These are phyloP conservation scores for Tripterygium wilfordii DNA, from an alignment of 177 flowering plant species.

Conservation along the genomic window DNA sequence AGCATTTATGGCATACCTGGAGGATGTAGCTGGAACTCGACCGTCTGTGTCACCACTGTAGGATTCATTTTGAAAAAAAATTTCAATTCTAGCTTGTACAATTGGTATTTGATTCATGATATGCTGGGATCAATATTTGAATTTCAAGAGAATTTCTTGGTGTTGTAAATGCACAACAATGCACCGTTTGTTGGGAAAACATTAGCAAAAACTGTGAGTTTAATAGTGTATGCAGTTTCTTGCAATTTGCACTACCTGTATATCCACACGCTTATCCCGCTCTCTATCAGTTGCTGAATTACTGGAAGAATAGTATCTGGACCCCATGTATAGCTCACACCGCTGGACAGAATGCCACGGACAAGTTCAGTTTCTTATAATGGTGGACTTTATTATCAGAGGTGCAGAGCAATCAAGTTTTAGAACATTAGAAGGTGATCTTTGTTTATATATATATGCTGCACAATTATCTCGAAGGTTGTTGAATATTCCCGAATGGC, in stretches of 20 bases:
- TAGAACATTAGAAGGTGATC: no score
- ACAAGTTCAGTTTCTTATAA: neutral
- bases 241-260: slow-evolving; percentile 35
- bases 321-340: slow-evolving; percentile 10
- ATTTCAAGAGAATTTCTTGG: slow-evolving; percentile 7
- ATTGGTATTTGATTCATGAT: slow-evolving; percentile 10
- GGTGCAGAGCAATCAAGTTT: no score
- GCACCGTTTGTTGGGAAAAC: neutral
- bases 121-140: neutral
- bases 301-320: slow-evolving; percentile 28
- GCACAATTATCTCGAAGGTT: no score
- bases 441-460: no score
- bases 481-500: no score
- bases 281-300: slow-evolving; percentile 27
- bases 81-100: no score
- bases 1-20: slow-evolving; percentile 28
- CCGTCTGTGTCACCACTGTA: slow-evolving; percentile 51
- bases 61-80: neutral
- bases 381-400: no score
- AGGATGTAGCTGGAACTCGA: slow-evolving; percentile 36
- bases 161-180: neutral
- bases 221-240: neutral
- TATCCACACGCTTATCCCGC: slow-evolving; percentile 31
- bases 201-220: neutral
- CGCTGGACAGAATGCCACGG: slow-evolving; percentile 1